These are phyloP conservation scores for Lipomyces lipofer DNA, from an alignment of 805 yeast species.

Conservation along the genomic window DNA sequence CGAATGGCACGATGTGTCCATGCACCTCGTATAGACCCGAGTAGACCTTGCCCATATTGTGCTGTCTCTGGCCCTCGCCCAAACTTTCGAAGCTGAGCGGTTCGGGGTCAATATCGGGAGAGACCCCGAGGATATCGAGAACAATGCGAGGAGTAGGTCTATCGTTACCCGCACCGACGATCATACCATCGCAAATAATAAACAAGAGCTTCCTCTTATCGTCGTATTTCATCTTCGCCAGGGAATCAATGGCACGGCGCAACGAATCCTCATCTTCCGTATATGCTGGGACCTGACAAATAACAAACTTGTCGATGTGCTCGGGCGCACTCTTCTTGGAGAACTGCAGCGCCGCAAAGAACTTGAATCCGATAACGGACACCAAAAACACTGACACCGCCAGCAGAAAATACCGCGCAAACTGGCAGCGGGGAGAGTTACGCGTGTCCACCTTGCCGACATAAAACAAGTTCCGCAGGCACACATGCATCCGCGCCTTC, in stretches of 20 bases:
- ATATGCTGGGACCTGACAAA: conserved; percentile 56
- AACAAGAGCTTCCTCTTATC: conserved; percentile 58
- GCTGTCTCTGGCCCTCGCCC: conserved; percentile 62
- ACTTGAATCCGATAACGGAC: conserved; percentile 41
- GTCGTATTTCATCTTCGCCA: conserved; percentile 59
- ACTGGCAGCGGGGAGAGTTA: conserved; percentile 42
- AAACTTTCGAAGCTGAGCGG: conserved; percentile 57
- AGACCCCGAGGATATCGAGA: conserved; percentile 54
- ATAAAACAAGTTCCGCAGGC: conserved; percentile 44
- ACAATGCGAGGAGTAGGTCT: conserved; percentile 59
- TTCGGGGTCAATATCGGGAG: conserved; percentile 54
- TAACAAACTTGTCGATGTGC: conserved; percentile 43
- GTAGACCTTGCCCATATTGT: conserved; percentile 62
- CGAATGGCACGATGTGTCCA: conserved; percentile 56
- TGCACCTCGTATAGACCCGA: conserved; percentile 60
- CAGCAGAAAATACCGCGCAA: conserved; percentile 46
- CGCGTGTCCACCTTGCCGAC: conserved; percentile 45
- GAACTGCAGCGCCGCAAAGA: conserved; percentile 46
- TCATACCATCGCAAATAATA: conserved; percentile 62
- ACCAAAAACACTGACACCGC: conserved; percentile 45
- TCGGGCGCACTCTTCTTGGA: conserved; percentile 41
- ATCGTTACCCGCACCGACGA: conserved; percentile 63
- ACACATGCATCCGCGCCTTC: conserved; percentile 37
- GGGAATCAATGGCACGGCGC: conserved; percentile 58
- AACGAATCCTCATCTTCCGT: conserved; percentile 60